Evolutionary conservation across 106 monocot genomes (phyloP).

Genomic region (Dendrobium nobile): DNA sequence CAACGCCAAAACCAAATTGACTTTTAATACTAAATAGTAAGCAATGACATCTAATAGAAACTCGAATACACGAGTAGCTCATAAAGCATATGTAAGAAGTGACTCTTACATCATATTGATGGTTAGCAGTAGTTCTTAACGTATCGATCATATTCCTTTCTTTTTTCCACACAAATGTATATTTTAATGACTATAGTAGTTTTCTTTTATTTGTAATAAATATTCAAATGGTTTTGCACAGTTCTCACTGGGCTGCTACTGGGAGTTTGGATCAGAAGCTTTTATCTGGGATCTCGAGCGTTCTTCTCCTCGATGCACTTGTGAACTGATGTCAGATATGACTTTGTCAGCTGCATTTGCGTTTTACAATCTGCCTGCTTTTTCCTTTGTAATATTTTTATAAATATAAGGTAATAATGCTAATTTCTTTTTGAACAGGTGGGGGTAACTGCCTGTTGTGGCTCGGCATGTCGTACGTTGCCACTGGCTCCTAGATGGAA

Average conservation of each 20-base stretch:
- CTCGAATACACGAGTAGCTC: too few species aligned
- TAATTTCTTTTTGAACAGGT: conserved; percentile 23
- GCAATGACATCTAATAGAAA: too few species aligned
- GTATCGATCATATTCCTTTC: too few species aligned
- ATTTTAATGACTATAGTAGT: too few species aligned
- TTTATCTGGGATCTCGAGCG: conserved; percentile 77
- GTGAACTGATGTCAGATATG: conserved; percentile 51
- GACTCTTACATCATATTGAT: too few species aligned
- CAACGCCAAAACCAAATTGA: too few species aligned
- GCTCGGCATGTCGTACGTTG: conserved; percentile 61
- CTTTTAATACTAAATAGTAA: too few species aligned
- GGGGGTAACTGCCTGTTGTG: conserved; percentile 74
- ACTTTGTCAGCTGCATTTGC: background rate
- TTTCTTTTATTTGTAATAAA: too few species aligned
- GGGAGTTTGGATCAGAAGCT: conserved; percentile 88
- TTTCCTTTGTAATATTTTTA: background rate
- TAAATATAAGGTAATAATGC: background rate
- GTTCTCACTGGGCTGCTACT: conserved; percentile 62
- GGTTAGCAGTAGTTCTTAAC: too few species aligned
- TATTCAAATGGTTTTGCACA: conserved; percentile 15
- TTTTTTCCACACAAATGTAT: too few species aligned
- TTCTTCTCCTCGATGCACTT: conserved; percentile 25
- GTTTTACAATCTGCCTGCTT: background rate
- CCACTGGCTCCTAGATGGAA: conserved; percentile 79
- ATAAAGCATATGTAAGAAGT: too few species aligned